Conservation (phyloP, 2,329 filamentous ascomycete species). For the Pseudopyricularia cyperi region DNA sequence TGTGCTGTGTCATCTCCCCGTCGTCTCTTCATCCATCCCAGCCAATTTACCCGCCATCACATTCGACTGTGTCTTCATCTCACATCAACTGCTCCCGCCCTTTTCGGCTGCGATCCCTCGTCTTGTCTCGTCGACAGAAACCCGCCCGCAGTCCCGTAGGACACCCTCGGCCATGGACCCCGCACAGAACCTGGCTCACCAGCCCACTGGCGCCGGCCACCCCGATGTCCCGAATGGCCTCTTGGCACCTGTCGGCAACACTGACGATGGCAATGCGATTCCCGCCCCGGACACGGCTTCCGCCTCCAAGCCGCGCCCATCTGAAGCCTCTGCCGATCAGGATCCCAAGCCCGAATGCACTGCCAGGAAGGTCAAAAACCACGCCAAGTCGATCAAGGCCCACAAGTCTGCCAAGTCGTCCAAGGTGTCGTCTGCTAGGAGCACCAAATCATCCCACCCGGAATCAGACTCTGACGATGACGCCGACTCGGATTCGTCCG, state of each 20-base stretch:
- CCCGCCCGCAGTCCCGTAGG: no score
- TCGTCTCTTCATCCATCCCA: no score
- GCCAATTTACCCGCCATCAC: no score
- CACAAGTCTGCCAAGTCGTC: slow-evolving; percentile 9
- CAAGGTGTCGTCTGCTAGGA: not conserved
- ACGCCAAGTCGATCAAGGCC: slow-evolving; percentile 8
- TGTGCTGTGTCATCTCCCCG: no score
- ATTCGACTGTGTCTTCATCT: no score
- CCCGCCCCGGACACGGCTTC: slow-evolving; percentile 8
- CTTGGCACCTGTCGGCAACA: slow-evolving; percentile 7
- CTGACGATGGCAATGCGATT: slow-evolving; percentile 11
- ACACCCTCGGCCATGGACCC: not conserved
- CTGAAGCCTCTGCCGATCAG: slow-evolving; percentile 3
- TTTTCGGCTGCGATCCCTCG: no score
- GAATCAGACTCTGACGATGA: slow-evolving; percentile 5
- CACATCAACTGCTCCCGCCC: no score
- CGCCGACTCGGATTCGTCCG: slow-evolving; percentile 7
- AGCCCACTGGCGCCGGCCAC: not conserved
- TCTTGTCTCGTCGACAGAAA: no score
- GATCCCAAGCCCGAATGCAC: slow-evolving; percentile 10
- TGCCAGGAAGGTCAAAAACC: slow-evolving; percentile 11
- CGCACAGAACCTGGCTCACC: not conserved
- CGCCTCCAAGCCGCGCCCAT: slow-evolving; percentile 6
- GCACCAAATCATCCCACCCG: not conserved
- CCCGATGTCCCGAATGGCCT: slow-evolving; percentile 11